phyloP scores from a whole-genome alignment of 2,329 filamentous ascomycete genomes.

The Colletotrichum graminicola region DNA sequence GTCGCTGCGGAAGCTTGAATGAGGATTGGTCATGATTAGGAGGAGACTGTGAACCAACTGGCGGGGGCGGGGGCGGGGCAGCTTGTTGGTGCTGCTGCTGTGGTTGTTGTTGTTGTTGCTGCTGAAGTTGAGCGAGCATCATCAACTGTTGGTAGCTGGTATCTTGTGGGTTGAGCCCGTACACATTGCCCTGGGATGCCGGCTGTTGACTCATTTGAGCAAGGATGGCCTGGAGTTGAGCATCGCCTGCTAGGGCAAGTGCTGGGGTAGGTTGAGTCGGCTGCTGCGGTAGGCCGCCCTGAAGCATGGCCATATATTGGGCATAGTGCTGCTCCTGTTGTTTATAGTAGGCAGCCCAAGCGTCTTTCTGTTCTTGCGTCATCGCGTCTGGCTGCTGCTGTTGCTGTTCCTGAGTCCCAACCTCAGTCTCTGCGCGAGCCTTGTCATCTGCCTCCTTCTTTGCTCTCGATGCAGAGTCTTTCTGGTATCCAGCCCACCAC shows the following conservation, averaged over 20 bases:
- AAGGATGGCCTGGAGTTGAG: constrained; percentile 59
- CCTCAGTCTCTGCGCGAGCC: constrained; percentile 48
- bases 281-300: constrained; percentile 49
- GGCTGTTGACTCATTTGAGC: constrained; percentile 55
- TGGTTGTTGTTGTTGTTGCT: constrained; percentile 44
- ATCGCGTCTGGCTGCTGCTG: constrained; percentile 41
- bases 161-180: constrained; percentile 54
- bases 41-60: constrained; percentile 38
- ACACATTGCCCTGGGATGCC: constrained; percentile 42
- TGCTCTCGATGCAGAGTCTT: constrained; percentile 53
- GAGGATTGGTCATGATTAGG: constrained; percentile 42
- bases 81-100: constrained; percentile 35
- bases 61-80: constrained; percentile 28
- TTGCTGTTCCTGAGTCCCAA: constrained; percentile 50
- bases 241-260: constrained; percentile 44
- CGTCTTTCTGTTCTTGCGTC: constrained; percentile 42
- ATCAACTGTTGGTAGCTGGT: constrained; percentile 56
- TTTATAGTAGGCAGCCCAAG: constrained; percentile 49
- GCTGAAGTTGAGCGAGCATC: constrained; percentile 55
- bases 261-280: constrained; percentile 39
- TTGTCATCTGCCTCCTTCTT: constrained; percentile 55
- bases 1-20: constrained; percentile 38
- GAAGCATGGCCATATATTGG: constrained; percentile 58
- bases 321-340: constrained; percentile 50
- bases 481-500: constrained; percentile 65